Percentiles rank a stretch among this genome's conserved stretches.
phyloP scores from a whole-genome alignment of 2,329 filamentous ascomycete species.

The Parasarocladium wereldwijsianum region DNA sequence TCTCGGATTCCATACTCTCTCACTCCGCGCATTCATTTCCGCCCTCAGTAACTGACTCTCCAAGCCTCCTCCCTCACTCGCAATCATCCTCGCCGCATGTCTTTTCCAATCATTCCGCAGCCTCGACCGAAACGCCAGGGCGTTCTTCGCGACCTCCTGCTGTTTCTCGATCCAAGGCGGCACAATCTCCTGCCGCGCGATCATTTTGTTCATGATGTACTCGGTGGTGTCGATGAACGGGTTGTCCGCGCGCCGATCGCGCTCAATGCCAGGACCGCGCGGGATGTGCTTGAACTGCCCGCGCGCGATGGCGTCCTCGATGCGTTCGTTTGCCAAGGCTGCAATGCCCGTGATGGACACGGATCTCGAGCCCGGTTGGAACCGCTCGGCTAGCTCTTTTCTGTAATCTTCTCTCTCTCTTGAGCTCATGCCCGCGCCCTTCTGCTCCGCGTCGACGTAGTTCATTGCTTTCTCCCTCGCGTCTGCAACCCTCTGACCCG shows the following conservation, averaged over 20 bases:
- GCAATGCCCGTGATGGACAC: slow-evolving; percentile 66
- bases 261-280: slow-evolving; percentile 63
- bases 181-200: slow-evolving; percentile 87
- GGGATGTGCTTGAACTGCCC: slow-evolving; percentile 80
- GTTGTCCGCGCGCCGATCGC: slow-evolving; percentile 69
- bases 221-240: slow-evolving; percentile 94
- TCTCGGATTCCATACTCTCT: slow-evolving; percentile 49
- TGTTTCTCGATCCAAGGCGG: slow-evolving; percentile 99
- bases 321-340: slow-evolving; percentile 75
- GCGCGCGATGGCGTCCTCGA: slow-evolving; percentile 83
- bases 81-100: slow-evolving; percentile 65
- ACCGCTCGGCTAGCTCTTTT: slow-evolving; percentile 66
- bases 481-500: slow-evolving; percentile 32
- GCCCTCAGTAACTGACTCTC: slow-evolving; percentile 60
- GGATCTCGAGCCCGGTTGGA: slow-evolving; percentile 54
- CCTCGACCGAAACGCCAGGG: slow-evolving; percentile 56
- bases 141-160: slow-evolving; percentile 64
- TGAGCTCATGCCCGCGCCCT: slow-evolving; percentile 39
- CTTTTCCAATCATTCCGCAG: slow-evolving; percentile 72
- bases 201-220: slow-evolving; percentile 98
- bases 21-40: slow-evolving; percentile 59
- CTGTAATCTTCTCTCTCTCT: slow-evolving; percentile 59
- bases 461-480: slow-evolving; percentile 42
- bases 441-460: slow-evolving; percentile 31
- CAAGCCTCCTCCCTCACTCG: slow-evolving; percentile 61